Conservation (phyloP, 768 basidiomycete species). For the Lactifluus piperatus region DNA sequence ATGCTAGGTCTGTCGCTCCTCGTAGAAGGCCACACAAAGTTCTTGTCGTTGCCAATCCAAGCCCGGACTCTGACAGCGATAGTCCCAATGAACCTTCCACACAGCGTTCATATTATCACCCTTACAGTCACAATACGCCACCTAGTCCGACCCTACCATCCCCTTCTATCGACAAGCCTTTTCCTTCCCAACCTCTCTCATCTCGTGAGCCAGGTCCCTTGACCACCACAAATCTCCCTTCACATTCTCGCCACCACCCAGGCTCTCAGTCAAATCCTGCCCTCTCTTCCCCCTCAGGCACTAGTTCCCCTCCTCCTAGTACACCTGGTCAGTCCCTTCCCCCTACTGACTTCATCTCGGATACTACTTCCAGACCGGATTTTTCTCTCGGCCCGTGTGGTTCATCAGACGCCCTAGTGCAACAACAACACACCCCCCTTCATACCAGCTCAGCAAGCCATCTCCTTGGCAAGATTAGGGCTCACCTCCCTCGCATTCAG, state of each 20-base stretch:
- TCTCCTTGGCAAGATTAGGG: slow-evolving; percentile 21
- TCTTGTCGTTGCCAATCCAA: slow-evolving; percentile 55
- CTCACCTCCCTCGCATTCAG: slow-evolving; percentile 19
- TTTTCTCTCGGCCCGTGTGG: slow-evolving; percentile 23
- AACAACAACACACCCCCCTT: slow-evolving; percentile 27
- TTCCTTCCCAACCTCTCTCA: slow-evolving; percentile 22
- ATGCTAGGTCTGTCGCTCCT: slow-evolving; percentile 34
- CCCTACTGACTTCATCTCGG: slow-evolving; percentile 33
- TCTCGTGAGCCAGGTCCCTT: slow-evolving; percentile 28
- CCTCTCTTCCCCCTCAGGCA: slow-evolving; percentile 61
- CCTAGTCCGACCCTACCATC: slow-evolving; percentile 27
- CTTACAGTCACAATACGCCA: slow-evolving; percentile 22
- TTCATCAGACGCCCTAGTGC: slow-evolving; percentile 30
- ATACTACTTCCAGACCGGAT: slow-evolving; percentile 30
- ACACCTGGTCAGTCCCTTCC: slow-evolving; percentile 48
- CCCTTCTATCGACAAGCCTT: slow-evolving; percentile 23
- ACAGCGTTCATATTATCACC: slow-evolving; percentile 12
- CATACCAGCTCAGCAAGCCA: slow-evolving; percentile 11
- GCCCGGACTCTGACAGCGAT: slow-evolving; percentile 38
- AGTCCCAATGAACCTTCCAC: slow-evolving; percentile 28
- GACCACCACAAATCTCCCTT: slow-evolving; percentile 30
- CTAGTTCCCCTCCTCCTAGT: slow-evolving; percentile 61
- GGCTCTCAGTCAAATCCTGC: slow-evolving; percentile 42
- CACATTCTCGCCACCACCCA: slow-evolving; percentile 24
- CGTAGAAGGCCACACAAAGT: slow-evolving; percentile 27